Evolutionary conservation across 371 early-diverging fungal species (phyloP).

Genomic region (Apophysomyces variabilis): DNA sequence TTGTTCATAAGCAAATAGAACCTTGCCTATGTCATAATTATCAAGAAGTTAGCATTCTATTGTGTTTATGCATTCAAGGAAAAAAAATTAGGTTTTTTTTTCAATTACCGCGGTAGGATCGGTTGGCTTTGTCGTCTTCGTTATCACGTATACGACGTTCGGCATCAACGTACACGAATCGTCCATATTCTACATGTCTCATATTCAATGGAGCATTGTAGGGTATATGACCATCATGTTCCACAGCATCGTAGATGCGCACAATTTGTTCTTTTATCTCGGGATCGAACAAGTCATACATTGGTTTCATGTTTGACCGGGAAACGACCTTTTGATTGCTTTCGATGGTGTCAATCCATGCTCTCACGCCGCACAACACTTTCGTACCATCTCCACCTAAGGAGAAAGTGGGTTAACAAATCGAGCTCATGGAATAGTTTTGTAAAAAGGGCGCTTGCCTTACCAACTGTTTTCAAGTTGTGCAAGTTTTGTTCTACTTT

Average conservation of each 20-base stretch:
- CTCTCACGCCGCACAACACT: neutral
- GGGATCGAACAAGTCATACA: neutral
- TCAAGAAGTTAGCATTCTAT: neutral
- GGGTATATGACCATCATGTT: neutral
- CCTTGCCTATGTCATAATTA: neutral
- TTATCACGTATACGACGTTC: slow-evolving; percentile 1
- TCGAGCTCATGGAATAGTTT: too few relatives aligned
- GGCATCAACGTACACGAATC: neutral
- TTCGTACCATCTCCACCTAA: neutral
- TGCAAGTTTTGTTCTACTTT: neutral
- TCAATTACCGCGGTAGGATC: neutral
- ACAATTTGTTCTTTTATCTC: neutral
- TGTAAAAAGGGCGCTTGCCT: neutral
- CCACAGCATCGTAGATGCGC: neutral
- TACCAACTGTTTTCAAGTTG: neutral
- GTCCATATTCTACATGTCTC: slow-evolving; percentile 4
- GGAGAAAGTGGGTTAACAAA: neutral
- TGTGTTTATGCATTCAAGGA: too few relatives aligned
- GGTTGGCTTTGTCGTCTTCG: neutral
- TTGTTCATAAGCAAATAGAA: neutral
- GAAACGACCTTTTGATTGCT: neutral
- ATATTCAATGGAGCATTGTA: neutral
- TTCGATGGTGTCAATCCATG: neutral
- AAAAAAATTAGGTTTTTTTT: too few relatives aligned
- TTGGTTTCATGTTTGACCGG: slow-evolving; percentile 3